These are phyloP conservation scores for Babesia sp. DNA, from an alignment of 169 alveolate species.

Conservation along the genomic window DNA sequence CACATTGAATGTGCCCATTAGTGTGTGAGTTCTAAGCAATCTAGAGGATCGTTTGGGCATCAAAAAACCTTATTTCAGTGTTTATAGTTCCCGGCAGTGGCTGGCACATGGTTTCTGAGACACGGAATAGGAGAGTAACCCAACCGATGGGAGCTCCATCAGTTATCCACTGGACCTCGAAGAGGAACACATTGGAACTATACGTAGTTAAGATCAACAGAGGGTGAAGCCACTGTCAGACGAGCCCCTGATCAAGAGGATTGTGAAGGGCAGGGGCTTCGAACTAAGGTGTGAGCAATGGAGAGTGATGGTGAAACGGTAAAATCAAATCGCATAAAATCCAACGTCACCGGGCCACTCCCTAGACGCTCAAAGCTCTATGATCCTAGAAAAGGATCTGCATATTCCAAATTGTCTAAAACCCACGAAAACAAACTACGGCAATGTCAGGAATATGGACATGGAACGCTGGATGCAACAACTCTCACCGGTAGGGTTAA, in stretches of 20 bases:
- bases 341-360: neutral
- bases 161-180: neutral
- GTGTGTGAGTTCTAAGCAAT: constrained; percentile 1
- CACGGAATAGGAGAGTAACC: neutral
- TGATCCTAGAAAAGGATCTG: constrained; percentile 31
- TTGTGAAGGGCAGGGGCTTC: neutral
- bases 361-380: constrained; percentile 13
- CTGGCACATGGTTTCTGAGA: neutral
- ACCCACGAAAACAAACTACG: constrained; percentile 19
- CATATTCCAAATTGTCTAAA: constrained; percentile 13
- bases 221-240: no score
- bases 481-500: neutral
- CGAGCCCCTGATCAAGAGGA: neutral
- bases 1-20: neutral
- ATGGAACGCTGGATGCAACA: neutral
- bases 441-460: neutral
- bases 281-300: neutral
- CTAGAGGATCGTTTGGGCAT: no score
- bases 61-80: neutral
- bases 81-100: neutral
- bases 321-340: neutral
- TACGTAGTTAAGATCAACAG: no score
- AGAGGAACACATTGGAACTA: neutral
- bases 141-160: neutral
- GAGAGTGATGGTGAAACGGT: neutral